Base-by-base conservation (phyloP, 1,284 basidiomycete genomes). In the Boletus mariae region DNA sequence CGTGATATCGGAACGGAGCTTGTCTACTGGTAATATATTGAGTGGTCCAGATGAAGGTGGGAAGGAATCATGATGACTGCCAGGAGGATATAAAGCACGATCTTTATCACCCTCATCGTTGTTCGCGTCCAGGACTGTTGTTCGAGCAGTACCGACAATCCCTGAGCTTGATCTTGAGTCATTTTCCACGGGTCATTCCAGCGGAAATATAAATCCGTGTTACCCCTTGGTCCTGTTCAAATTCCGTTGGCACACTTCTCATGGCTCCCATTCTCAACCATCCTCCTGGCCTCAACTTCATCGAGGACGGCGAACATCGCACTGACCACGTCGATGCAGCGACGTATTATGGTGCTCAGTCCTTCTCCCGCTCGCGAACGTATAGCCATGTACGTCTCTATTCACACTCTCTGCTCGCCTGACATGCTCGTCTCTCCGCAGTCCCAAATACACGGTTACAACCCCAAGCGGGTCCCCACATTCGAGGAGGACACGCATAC, bases 311-410 rank as follows among this genome's bases (percentile, higher is more conserved):
- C 29, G 69, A 73, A 17, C 71, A 75, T 28, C 72, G 76, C 34
- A 75, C 81, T 1, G 77, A 81, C 55, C 75, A 90, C 62, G 78
- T 78, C 54, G 89, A 94, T 54, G 83, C 92, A 8, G 77, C 83
- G n/a, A 81, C 83, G 13, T 94, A 94, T 73, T 94, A 94, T 63
- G 89, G 88, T 29, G 80, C 78, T 48, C 87, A 92, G 61, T 79
- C 84, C 8, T 87, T 83, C 70, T 83, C 83, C 65, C 85, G 92
- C 58, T 83, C 87, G 25, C 78, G 92, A 61, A 94, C 92, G 1
- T 94, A 93, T 71, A 92, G 90, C 61, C 83, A 83, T 56, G 92
- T 92, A 72, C 49, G 75, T 31, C 35, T 61, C 12, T 38, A 34
- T 38, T 23, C 13, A 40, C 47, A 28, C 38, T 29, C 47, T 51